Base-by-base conservation (phyloP, 106 monocot genomes). In the Phalaenopsis aphrodite region DNA sequence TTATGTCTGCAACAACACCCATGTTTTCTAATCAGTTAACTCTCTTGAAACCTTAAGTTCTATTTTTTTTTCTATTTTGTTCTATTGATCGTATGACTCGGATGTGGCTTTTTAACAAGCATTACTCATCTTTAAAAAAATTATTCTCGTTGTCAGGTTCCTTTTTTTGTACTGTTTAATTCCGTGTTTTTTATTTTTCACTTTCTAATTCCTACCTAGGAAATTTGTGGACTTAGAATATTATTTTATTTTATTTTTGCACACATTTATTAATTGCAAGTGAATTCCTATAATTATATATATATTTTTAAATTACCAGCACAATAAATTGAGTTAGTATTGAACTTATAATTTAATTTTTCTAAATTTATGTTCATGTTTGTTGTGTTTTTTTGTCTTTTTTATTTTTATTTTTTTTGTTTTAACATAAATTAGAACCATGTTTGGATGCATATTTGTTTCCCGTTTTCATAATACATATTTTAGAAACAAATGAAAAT, bases 21-120 rank as follows among this genome's bases (percentile, higher is more conserved):
- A 46, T 93, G 81, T 91, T 98, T 64, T 83, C 85, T 23, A 77
- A 89, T 55, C 89, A 83, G 98, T 94, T 90, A 87, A 81, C 39
- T 72, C 56, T 39, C 36, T 6, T 85, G 1, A 61, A 45, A 78
- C 67, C 7, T 66, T 38, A 41, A 41, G 46, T 30, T 30, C 68
- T 52, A 75, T 74, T 47, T 56, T 17, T 18, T 39, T 21, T 39
- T n/a, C 39, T 17, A 37, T 39, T 47, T 36, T 36, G n/a, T 37
- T 68, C 11, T 10, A 68, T 68, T 37, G 38, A 68, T 68, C 10
- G 36, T 39, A 36, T 39, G 0, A 69, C 69, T 69, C 21, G 61
- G 15, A 52, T 52, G 52, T 14, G 12, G 10, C 8, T 19, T 21
- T 23, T 65, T 65, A 65, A 23, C 23, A 23, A 5, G 30, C 8